Conservation (phyloP, 306 rosid genomes). For the Prosopis cineraria region DNA sequence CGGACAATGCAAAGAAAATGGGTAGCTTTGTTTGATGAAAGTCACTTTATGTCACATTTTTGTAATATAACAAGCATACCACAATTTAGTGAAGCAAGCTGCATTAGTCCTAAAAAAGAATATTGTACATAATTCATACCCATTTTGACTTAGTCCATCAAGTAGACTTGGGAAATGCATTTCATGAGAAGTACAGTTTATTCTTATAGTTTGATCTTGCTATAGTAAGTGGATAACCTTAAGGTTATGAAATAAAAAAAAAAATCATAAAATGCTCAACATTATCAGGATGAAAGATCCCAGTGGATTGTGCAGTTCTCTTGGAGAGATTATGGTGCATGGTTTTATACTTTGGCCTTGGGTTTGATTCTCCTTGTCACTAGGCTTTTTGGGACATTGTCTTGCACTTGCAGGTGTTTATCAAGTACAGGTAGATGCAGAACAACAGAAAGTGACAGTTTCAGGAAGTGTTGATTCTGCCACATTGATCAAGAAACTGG, state of each 20-base stretch:
- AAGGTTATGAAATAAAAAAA: neutral
- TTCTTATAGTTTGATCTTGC: slow-evolving; percentile 13
- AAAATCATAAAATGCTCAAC: neutral
- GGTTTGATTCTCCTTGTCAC: neutral
- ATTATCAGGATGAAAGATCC: neutral
- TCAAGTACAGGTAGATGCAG: slow-evolving; percentile 73
- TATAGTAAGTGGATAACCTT: slow-evolving; percentile 3
- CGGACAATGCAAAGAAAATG: neutral
- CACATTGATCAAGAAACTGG: slow-evolving; percentile 72
- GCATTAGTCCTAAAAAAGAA: neutral
- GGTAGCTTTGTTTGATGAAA: neutral
- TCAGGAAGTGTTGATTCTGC: slow-evolving; percentile 73
- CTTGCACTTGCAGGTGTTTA: slow-evolving; percentile 67
- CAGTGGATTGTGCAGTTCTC: too few relatives aligned
- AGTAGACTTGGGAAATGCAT: neutral
- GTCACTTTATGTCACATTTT: neutral
- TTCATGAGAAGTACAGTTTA: neutral
- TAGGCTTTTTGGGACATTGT: neutral
- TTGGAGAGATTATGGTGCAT: neutral
- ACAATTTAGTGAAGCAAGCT: neutral
- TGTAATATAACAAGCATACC: neutral
- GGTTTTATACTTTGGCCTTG: neutral
- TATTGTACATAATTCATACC: neutral
- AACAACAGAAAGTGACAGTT: slow-evolving; percentile 84
- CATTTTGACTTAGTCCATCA: neutral